These are phyloP conservation scores for Nyctanthes arbortristis DNA, from an alignment of 257 asterid species.

Conservation along the genomic window DNA sequence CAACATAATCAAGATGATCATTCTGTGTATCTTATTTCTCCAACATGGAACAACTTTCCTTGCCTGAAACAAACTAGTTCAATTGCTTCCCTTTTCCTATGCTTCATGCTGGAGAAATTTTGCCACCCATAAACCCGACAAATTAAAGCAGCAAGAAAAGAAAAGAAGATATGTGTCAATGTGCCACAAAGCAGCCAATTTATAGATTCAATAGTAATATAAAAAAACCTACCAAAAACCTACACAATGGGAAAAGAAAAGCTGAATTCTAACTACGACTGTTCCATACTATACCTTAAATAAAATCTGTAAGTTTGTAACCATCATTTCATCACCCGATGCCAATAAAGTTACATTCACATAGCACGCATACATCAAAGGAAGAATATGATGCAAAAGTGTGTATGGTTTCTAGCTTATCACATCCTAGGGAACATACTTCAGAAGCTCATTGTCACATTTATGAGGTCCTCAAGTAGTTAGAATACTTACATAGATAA, in stretches of 20 bases:
- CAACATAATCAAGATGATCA: neutral
- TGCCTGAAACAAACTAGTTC: neutral
- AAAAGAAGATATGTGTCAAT: no score
- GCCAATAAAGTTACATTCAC: neutral
- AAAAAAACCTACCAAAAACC: no score
- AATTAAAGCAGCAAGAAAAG: neutral
- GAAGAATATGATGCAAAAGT: no score
- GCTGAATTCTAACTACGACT: neutral
- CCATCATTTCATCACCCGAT: neutral
- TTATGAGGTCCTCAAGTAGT: neutral
- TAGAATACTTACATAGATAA: neutral
- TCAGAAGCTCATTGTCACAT: neutral
- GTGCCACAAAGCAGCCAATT: no score
- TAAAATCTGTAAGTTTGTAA: no score
- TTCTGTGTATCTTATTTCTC: neutral
- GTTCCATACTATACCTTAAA: no score
- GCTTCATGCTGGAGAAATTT: neutral
- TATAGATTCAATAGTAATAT: no score
- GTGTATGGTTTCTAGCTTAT: neutral
- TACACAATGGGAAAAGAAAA: neutral
- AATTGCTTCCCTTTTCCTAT: neutral
- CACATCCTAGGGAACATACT: neutral
- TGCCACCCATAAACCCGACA: neutral
- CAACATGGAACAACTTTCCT: neutral
- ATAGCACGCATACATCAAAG: neutral